These are phyloP conservation scores for Hanseniaspora clermontiae DNA, from an alignment of 805 yeast species.

Conservation along the genomic window DNA sequence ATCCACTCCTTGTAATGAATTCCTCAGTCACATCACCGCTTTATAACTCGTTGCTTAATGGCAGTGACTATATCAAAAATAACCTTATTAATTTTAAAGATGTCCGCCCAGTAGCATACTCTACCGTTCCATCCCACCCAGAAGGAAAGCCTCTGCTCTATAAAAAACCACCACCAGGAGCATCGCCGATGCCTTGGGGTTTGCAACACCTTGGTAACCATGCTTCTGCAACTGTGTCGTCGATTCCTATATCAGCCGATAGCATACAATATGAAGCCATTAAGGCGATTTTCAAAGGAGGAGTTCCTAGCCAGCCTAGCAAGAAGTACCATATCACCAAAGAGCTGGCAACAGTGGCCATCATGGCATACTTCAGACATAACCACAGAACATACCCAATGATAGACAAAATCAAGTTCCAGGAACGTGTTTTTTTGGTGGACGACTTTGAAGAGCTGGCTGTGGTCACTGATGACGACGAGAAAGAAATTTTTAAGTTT, in stretches of 20 bases:
- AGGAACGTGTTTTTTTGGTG: constrained; percentile 25
- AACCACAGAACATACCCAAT: constrained; percentile 36
- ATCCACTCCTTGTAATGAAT: background rate
- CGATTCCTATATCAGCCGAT: constrained; percentile 24
- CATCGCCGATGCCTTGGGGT: background rate
- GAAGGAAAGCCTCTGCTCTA: background rate
- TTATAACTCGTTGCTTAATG: background rate
- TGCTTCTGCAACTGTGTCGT: constrained; percentile 13
- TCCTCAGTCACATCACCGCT: background rate
- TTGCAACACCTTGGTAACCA: background rate
- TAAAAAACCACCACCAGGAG: background rate
- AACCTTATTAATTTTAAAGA: background rate
- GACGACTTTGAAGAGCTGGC: constrained; percentile 20
- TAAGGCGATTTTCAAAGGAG: constrained; percentile 24
- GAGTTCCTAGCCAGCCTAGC: constrained; percentile 4
- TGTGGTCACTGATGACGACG: constrained; percentile 22
- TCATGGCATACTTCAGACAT: constrained; percentile 36
- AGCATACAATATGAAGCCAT: constrained; percentile 25
- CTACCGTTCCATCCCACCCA: constrained; percentile 6
- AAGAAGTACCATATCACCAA: constrained; percentile 24
- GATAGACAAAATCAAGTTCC: constrained; percentile 30
- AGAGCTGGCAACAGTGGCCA: constrained; percentile 28
- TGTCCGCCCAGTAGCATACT: background rate
- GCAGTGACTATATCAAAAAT: background rate
- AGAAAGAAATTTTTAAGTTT: constrained; percentile 26